Evolutionary conservation across 768 basidiomycete genomes (phyloP).

Genomic region (Tricholoma matsutake): DNA sequence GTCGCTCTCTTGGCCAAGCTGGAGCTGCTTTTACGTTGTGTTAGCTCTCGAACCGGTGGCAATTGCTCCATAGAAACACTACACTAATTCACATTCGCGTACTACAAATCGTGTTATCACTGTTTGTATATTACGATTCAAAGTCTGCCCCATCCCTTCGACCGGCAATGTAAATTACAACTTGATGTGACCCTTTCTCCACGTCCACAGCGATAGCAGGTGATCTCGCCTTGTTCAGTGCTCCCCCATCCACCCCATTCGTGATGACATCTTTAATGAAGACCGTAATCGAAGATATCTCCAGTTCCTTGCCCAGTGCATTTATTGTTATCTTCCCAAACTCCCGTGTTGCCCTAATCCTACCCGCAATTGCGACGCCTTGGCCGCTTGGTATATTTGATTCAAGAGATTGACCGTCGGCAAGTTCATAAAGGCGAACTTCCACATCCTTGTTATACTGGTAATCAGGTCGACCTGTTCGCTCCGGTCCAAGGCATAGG

Average conservation of each 20-base stretch:
- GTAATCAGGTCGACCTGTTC: slow-evolving; percentile 57
- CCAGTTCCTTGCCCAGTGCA: slow-evolving; percentile 16
- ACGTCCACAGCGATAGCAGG: slow-evolving; percentile 11
- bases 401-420: slow-evolving; percentile 36
- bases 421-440: slow-evolving; percentile 51
- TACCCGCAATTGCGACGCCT: slow-evolving; percentile 39
- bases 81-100: too few species aligned
- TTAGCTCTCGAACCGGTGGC: too few species aligned
- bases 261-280: slow-evolving; percentile 10
- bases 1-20: too few species aligned
- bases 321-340: slow-evolving; percentile 29
- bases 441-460: slow-evolving; percentile 48
- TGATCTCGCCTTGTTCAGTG: slow-evolving; percentile 1
- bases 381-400: slow-evolving; percentile 43
- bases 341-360: slow-evolving; percentile 33
- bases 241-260: slow-evolving; percentile 13
- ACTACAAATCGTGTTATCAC: too few species aligned
- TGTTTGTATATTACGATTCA: too few species aligned
- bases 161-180: background rate
- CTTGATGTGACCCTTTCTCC: slow-evolving; percentile 13
- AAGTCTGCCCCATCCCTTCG: background rate
- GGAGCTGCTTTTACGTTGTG: too few species aligned
- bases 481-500: slow-evolving; percentile 53
- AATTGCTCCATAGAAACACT: too few species aligned
- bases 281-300: slow-evolving; percentile 15